These are phyloP conservation scores for Didymellaceae sp. DNA, from an alignment of 2,329 filamentous ascomycete species.

Conservation along the genomic window DNA sequence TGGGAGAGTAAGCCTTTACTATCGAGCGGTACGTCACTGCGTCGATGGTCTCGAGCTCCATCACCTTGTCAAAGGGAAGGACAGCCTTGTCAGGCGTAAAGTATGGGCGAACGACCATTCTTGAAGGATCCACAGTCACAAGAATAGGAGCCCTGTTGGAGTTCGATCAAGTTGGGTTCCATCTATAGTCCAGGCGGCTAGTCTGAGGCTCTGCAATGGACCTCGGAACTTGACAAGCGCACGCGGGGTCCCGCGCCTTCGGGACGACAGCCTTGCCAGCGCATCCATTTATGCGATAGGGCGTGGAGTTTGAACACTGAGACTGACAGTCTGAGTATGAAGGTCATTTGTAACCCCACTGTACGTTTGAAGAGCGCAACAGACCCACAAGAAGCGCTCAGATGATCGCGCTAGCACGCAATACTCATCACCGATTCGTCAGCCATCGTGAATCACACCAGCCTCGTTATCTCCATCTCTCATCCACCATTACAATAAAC, in stretches of 20 bases:
- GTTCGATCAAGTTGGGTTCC: too few species aligned
- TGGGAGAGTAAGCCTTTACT: conserved; percentile 52
- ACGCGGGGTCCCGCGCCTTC: conserved; percentile 10
- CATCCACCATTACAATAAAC: conserved; percentile 2
- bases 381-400: neutral
- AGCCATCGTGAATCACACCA: conserved; percentile 7
- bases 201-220: conserved; percentile 12
- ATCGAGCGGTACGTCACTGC: conserved; percentile 50
- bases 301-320: neutral
- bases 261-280: conserved; percentile 1
- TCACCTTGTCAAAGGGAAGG: conserved; percentile 50
- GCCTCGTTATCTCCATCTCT: neutral
- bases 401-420: conserved; percentile 16
- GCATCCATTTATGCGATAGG: neutral
- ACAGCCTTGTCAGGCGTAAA: conserved; percentile 32
- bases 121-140: neutral
- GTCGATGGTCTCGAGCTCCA: conserved; percentile 51
- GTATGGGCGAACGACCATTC: conserved; percentile 39
- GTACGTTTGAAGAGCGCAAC: too few species aligned
- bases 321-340: too few species aligned
- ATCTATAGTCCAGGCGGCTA: neutral
- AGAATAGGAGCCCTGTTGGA: too few species aligned
- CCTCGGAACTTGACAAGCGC: conserved; percentile 13
- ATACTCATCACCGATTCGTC: conserved; percentile 14
- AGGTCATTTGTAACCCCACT: too few species aligned